Evolutionary conservation across 179 eudicot genomes (phyloP).

Genomic region (Camellia oleifera): DNA sequence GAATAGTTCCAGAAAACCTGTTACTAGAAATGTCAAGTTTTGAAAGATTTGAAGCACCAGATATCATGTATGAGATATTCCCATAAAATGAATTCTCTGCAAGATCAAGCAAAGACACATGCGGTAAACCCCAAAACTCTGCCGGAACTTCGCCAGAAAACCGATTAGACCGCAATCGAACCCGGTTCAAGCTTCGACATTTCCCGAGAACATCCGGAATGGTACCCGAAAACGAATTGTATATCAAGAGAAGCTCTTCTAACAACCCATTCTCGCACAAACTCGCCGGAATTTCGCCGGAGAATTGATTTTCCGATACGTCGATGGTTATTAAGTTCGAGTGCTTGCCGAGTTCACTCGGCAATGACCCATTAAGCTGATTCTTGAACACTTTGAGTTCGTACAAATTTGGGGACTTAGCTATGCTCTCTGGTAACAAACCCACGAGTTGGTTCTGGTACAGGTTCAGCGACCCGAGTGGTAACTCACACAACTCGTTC

Average conservation of each 20-base stretch:
- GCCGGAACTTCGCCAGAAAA: slow-evolving; percentile 36
- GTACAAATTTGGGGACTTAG: slow-evolving; percentile 21
- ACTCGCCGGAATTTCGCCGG: slow-evolving; percentile 20
- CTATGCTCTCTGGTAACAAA: slow-evolving; percentile 15
- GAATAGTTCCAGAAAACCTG: slow-evolving; percentile 37
- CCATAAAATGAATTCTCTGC: slow-evolving; percentile 40
- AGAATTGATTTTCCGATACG: slow-evolving; percentile 10
- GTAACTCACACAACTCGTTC: slow-evolving; percentile 16
- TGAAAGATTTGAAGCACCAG: slow-evolving; percentile 43
- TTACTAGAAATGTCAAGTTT: slow-evolving; percentile 27
- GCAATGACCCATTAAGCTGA: slow-evolving; percentile 19
- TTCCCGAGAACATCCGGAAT: slow-evolving; percentile 34
- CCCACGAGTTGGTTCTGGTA: slow-evolving; percentile 16
- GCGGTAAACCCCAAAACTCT: slow-evolving; percentile 45
- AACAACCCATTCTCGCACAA: slow-evolving; percentile 35
- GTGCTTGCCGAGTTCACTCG: slow-evolving; percentile 26
- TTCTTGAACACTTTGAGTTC: slow-evolving; percentile 23
- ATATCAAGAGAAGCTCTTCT: slow-evolving; percentile 29
- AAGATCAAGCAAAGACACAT: slow-evolving; percentile 37
- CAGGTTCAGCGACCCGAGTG: slow-evolving; percentile 21
- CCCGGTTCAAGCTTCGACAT: slow-evolving; percentile 30
- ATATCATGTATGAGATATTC: slow-evolving; percentile 27
- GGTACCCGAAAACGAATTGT: slow-evolving; percentile 37
- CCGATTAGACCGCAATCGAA: slow-evolving; percentile 29
- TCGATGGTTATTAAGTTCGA: slow-evolving; percentile 17